phyloP scores from a whole-genome alignment of 2,329 filamentous ascomycete genomes.

The Teratosphaeria epicoccoides region DNA sequence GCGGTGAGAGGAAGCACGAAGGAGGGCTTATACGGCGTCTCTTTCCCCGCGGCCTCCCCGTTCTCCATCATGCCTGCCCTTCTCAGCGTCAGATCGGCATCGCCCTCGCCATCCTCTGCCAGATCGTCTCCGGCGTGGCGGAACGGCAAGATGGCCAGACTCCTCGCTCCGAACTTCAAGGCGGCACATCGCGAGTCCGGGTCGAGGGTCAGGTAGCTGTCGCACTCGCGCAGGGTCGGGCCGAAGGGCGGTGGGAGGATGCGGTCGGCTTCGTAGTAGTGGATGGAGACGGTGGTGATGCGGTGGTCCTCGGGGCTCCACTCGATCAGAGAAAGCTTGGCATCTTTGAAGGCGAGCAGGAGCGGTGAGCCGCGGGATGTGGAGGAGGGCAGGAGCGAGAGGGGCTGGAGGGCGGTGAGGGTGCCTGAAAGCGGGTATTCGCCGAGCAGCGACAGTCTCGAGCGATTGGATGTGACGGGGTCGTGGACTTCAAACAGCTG shows the following conservation, averaged over 20 bases:
- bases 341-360: conserved; percentile 75
- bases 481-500: conserved; percentile 57
- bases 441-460: conserved; percentile 69
- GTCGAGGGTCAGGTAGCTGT: conserved; percentile 77
- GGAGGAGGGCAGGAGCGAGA: conserved; percentile 54
- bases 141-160: conserved; percentile 89
- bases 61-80: conserved; percentile 23
- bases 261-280: conserved; percentile 96
- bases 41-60: conserved; percentile 13
- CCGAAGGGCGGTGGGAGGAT: conserved; percentile 54
- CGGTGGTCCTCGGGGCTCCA: conserved; percentile 77
- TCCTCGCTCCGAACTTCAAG: conserved; percentile 80
- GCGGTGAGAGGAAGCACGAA: conserved; percentile 87
- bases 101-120: conserved; percentile 54
- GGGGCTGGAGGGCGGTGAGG: conserved; percentile 67
- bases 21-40: conserved; percentile 72
- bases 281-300: conserved; percentile 83
- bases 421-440: conserved; percentile 79
- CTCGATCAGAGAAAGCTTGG: conserved; percentile 84
- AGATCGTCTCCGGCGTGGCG: conserved; percentile 76
- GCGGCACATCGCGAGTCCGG: conserved; percentile 88
- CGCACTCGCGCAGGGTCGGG: conserved; percentile 60
- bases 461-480: conserved; percentile 5
- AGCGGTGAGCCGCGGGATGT: conserved; percentile 76
- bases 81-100: conserved; percentile 20